Base-by-base conservation (phyloP, 805 yeast genomes). In the Pichia cephalocereana region DNA sequence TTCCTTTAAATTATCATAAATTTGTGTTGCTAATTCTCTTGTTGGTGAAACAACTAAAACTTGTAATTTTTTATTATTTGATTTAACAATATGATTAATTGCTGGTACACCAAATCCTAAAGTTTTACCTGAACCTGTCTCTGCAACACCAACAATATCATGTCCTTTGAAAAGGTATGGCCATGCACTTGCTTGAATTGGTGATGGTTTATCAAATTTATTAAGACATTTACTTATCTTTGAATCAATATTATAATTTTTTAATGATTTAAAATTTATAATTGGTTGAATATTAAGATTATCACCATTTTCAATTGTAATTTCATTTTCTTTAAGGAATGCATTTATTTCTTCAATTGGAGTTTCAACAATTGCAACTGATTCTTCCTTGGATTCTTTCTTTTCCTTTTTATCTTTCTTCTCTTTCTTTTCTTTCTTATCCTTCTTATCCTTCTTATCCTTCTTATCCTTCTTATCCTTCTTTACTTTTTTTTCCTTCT, bases 81-180 rank as follows among this genome's bases (percentile, higher is more conserved):
- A 64, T 43, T 70, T 61, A 39, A 80, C 59, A 49, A 91, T 70
- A 53, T 81, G 80, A 60, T 87, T 75, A 46, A 91, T 76, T n/a
- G 97, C 96, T 43, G 99, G 99, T 32, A 93, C 93, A 64, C 96
- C 96, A 64, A 91, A 93, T 0, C 96, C 98, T 68, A 91, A 83
- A 0, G 99, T 91, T 67, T 91, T 91, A 61, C 99, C 99, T 0
- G 96, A 87, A 38, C 99, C 99, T 4, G 99, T 91, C 69, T 91
- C 97, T 14, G 99, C 99, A 54, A 91, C 96, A 65, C 98, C 99
- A 55, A 91, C 79, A 27, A 90, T 95, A 63, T 91, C 99, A 50
- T 82, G 76, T 17, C 85, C 84, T 19, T 77, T 69, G 45, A 89
- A 69, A 46, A 91, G 69, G 61, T 79, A 88, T 54, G 99, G 98